Conservation (phyloP, 1,284 basidiomycete genomes). For the Peniophora sp. region DNA sequence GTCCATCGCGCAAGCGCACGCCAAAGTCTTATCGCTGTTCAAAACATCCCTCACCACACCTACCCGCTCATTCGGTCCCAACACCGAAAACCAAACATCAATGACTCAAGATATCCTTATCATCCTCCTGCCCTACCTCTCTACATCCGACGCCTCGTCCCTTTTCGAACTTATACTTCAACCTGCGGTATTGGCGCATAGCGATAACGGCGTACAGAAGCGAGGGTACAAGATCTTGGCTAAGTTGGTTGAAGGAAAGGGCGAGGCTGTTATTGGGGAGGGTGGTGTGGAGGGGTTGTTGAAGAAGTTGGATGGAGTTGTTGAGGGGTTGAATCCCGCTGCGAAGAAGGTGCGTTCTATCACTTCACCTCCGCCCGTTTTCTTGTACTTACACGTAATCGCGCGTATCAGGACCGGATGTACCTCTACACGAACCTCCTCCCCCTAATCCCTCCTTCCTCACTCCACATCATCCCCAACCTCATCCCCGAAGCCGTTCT, state of each 20-base stretch:
- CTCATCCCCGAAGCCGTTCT: conserved; percentile 93
- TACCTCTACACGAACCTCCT: conserved; percentile 73
- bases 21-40: conserved; percentile 74
- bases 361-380: background rate
- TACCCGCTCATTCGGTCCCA: conserved; percentile 20
- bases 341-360: conserved; percentile 71
- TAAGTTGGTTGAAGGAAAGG: conserved; percentile 59
- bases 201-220: conserved; percentile 90
- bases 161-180: conserved; percentile 62
- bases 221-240: conserved; percentile 88
- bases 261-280: conserved; percentile 29
- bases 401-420: conserved; percentile 74
- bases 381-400: too few species aligned
- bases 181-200: conserved; percentile 55
- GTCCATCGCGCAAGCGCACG: conserved; percentile 78
- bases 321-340: conserved; percentile 67
- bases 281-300: conserved; percentile 48
- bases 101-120: conserved; percentile 89
- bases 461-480: conserved; percentile 81
- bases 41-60: conserved; percentile 54
- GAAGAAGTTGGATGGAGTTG: conserved; percentile 54
- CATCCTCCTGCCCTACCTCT: conserved; percentile 78
- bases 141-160: conserved; percentile 44
- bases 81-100: conserved; percentile 49
- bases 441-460: conserved; percentile 57